A percentile compares a stretch with the other conserved stretches of the same genome.
These are phyloP conservation scores for Pythium folliculosum DNA, from an alignment of 352 stramenopile genomes.

Conservation along the genomic window DNA sequence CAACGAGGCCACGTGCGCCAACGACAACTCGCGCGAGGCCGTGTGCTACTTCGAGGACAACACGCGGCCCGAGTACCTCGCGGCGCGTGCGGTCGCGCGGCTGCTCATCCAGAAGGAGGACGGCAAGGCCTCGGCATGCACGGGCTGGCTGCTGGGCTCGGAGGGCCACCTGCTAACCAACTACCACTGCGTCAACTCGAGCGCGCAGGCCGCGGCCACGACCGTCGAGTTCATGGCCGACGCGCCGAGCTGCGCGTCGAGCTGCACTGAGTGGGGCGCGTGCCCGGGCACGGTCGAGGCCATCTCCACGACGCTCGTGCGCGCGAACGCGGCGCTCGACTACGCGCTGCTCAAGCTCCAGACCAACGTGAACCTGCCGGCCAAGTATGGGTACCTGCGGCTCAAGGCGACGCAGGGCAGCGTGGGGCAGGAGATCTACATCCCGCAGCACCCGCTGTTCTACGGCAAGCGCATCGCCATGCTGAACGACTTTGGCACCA, in stretches of 20 bases:
- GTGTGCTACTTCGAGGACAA: conserved; percentile 51
- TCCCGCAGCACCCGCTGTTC: conserved; percentile 53
- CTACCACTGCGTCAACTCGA: conserved; percentile 61
- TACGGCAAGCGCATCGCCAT: conserved; percentile 54
- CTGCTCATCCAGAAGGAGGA: conserved; percentile 49
- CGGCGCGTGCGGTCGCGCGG: conserved; percentile 48
- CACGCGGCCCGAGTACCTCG: conserved; percentile 39
- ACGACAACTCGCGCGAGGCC: conserved; percentile 62
- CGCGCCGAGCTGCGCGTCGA: conserved; percentile 36
- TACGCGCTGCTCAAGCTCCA: conserved; percentile 61
- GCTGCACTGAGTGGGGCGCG: conserved; percentile 37
- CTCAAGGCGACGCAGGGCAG: conserved; percentile 37
- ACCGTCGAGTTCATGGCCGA: conserved; percentile 73
- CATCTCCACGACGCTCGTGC: conserved; percentile 46
- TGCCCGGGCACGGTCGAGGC: conserved; percentile 50
- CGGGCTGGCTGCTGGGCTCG: conserved; percentile 61
- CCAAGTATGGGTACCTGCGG: conserved; percentile 64
- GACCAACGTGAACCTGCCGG: conserved; percentile 33
- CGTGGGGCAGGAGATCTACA: conserved; percentile 49
- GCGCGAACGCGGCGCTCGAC: conserved; percentile 50
- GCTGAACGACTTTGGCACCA: conserved; percentile 48
- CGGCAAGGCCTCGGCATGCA: conserved; percentile 42
- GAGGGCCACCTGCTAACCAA: conserved; percentile 71
- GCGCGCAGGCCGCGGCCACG: conserved; percentile 38
- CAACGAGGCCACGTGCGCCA: conserved; percentile 50